phyloP scores from a whole-genome alignment of 2,329 filamentous ascomycete species.

The Amauroascus verrucosus region DNA sequence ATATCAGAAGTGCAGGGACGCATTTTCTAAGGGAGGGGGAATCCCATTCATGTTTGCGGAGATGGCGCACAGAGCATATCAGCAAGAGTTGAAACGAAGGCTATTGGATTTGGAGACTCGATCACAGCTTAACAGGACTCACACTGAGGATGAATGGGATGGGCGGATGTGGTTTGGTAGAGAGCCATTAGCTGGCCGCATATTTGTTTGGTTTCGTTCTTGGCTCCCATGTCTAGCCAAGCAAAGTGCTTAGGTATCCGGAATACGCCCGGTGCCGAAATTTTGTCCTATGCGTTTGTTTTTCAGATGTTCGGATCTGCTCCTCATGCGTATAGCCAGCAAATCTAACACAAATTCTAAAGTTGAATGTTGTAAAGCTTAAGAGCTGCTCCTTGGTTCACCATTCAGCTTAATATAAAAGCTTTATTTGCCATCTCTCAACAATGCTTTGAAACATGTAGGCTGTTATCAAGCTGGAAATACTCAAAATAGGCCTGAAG shows the following conservation, averaged over 20 bases:
- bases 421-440: too few species aligned
- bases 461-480: too few species aligned
- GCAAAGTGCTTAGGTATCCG: background rate
- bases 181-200: background rate
- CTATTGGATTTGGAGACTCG: background rate
- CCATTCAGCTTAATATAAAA: too few species aligned
- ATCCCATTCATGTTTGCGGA: slow-evolving; percentile 1
- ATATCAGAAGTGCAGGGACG: background rate
- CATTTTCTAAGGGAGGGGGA: background rate
- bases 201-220: background rate
- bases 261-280: background rate
- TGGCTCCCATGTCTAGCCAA: background rate
- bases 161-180: background rate
- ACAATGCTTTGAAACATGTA: too few species aligned
- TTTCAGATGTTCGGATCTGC: too few species aligned
- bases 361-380: too few species aligned
- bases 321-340: too few species aligned
- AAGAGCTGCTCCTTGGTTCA: too few species aligned
- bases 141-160: slow-evolving; percentile 1
- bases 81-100: background rate
- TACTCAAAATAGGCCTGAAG: too few species aligned
- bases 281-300: background rate
- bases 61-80: background rate
- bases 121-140: background rate
- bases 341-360: too few species aligned